phyloP scores from a whole-genome alignment of 225 moss, liverwort and hornwort species.

The Bryoerythrophyllum caledonicum region DNA sequence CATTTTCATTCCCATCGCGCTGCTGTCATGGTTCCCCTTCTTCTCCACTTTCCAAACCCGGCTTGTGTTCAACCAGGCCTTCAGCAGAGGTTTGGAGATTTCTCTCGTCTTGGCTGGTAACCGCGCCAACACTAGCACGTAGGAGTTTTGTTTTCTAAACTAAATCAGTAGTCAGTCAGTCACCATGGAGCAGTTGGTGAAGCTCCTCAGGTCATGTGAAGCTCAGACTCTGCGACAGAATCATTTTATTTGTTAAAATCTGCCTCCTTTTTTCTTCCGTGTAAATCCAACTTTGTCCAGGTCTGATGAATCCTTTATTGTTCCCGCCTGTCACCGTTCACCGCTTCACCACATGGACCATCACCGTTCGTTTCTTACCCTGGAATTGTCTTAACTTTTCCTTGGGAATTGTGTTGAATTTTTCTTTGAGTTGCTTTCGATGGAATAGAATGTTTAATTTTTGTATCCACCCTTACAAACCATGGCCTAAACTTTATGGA shows the following conservation, averaged over 20 bases:
- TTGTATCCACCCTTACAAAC: no score
- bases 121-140: conserved; percentile 61
- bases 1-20: conserved; percentile 74
- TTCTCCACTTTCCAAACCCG: conserved; percentile 92
- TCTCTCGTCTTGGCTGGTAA: conserved; percentile 76
- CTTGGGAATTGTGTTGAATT: no score
- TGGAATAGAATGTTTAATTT: no score
- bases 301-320: no score
- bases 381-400: no score
- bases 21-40: conserved; percentile 93
- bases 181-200: background rate
- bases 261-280: background rate
- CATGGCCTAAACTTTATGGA: no score
- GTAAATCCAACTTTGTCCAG: background rate
- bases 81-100: conserved; percentile 93
- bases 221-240: background rate
- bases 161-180: background rate
- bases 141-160: background rate
- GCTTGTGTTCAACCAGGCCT: conserved; percentile 89
- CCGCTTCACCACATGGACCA: no score
- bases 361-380: no score
- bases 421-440: no score
- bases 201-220: background rate
- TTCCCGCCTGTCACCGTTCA: no score
- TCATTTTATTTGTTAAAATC: background rate